Base-by-base conservation (phyloP, 495 filamentous ascomycete species). In the Penicillium alfredii region DNA sequence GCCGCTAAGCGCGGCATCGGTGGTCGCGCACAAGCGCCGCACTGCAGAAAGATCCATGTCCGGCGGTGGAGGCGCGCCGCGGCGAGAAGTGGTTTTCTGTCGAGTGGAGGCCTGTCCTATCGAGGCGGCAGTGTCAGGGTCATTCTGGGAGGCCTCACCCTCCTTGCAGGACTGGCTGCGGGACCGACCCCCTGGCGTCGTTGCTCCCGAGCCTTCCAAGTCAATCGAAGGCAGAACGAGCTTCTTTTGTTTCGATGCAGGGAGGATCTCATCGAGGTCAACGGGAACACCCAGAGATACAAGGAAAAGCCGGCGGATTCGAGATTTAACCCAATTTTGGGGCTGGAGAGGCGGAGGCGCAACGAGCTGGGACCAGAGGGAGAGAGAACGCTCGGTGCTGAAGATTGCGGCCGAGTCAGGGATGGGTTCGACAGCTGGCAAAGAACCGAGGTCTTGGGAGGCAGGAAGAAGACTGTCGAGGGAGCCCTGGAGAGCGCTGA, bases 211-310 rank as follows among this genome's bases (percentile, higher is more conserved):
- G 39, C 53, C 44, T 30, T 68, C 62, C 10, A 81, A 62, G 50
- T 83, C 77, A 33, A 92, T 80, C 2, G 86, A 92, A 5, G 92
- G 93, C 3, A 99, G 74, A 12, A 99, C 73, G 15, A 99, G 81
- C 51, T 97, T 95, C 73, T 97, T 97, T 56, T 97, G 93, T 62
- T 95, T 96, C 22, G 86, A 90, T 2, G 89, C 86, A 2, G 92
- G 92, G 12, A 97, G 75, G 42, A 97, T 96, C 65, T 97, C 92
- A 60, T 99, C 92, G 2, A 99, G 73, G 48, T 99, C 92, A 30
- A 99, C 82, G 4, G 92, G 92, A 1, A 99, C 92, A 10, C 92
- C 92, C 3, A 99, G 75, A 8, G 86, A 94, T 24, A 99, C 92
- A 21, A 99, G 78, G 61, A 99, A 99, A 24, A 97, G 77, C 7